Percentiles rank a stretch among this genome's conserved stretches.
Evolutionary conservation across 1,284 basidiomycete genomes (phyloP).

Genomic region (Ceraceosorus guamensis): DNA sequence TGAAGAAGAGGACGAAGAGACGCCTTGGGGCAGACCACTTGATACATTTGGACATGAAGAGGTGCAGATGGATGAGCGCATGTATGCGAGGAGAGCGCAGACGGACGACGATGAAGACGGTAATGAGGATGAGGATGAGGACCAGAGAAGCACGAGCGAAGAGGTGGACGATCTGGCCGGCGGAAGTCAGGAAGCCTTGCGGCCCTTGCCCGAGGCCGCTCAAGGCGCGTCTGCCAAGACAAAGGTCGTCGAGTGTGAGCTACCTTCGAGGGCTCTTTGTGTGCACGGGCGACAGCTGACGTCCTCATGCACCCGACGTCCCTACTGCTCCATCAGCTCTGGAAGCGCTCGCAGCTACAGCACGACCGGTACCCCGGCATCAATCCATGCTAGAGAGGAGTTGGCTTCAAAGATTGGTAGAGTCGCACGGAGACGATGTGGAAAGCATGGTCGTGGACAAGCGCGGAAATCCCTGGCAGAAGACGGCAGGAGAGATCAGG

Average conservation of each 20-base stretch:
- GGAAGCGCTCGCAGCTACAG: conserved; percentile 53
- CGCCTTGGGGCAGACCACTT: conserved; percentile 47
- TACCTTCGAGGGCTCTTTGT: not conserved
- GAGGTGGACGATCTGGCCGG: conserved; percentile 13
- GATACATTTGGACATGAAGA: conserved; percentile 9
- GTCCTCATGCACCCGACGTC: not conserved
- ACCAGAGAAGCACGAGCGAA: conserved; percentile 13
- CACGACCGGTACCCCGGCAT: conserved; percentile 57
- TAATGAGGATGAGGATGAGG: conserved; percentile 13
- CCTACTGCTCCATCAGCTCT: conserved; percentile 49
- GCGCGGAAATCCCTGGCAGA: conserved; percentile 73
- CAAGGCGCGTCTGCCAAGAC: too few species aligned
- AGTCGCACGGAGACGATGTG: conserved; percentile 66
- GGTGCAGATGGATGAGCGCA: too few species aligned
- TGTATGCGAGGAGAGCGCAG: too few species aligned
- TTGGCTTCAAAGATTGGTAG: conserved; percentile 64
- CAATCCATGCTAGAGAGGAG: conserved; percentile 63
- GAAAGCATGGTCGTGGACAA: conserved; percentile 72
- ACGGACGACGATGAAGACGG: conserved; percentile 8
- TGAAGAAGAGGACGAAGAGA: conserved; percentile 52
- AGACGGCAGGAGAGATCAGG: conserved; percentile 73
- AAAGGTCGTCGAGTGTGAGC: not conserved
- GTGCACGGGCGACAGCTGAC: not conserved
- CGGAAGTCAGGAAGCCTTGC: too few species aligned
- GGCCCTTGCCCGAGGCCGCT: too few species aligned